Evolutionary conservation across 2,329 filamentous ascomycete genomes (phyloP), one percentile per base, ranked within the genome.

Genomic region (Aspergillus transmontanensis): DNA sequence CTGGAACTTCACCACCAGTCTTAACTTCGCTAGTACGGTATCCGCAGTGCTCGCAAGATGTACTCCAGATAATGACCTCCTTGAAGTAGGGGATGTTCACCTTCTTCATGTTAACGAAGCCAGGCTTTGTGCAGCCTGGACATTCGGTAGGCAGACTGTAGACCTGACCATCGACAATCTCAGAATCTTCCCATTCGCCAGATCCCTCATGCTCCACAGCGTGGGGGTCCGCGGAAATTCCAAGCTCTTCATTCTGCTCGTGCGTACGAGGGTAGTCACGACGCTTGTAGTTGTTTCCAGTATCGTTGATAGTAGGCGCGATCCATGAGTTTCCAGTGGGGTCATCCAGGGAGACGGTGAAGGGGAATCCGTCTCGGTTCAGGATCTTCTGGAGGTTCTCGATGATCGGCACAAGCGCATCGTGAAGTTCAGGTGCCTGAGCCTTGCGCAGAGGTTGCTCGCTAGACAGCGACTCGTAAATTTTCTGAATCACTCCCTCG

Each of bases 41-140:
- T 62, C 94, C 94, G 76, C 95, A 99, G 77, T 90, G 85, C 32
- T 94, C 90, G 80, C 95, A 99, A 32, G 93, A 89, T 2, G 94
- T 98, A 70, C 90, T 94, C 92, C 97, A 98, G 71, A 99, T 85
- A 46, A 97, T 89, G 3, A 99, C 95, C 75, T 98, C 92, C 81
- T 97, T 96, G 83, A 99, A 99, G 81, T 97, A 91, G 0, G 95
- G 95, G 66, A 99, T 97, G 73, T 96, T 93, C 62, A 98, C 93
- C 90, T 97, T 96, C 83, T 97, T 97, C 93, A 97, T 97, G 79
- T 97, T 94, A 11, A 96, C 96, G 4, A 89, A 88, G 80, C 94
- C 97, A 5, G 88, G 82, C 78, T 91, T 91, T 73, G 89, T 89
- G 83, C 95, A 99, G 65, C 92, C 94, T 0, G 95, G 95, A 78